These are phyloP conservation scores for Sphaerosporella brunnea DNA, from an alignment of 495 filamentous ascomycete species.

Conservation along the genomic window DNA sequence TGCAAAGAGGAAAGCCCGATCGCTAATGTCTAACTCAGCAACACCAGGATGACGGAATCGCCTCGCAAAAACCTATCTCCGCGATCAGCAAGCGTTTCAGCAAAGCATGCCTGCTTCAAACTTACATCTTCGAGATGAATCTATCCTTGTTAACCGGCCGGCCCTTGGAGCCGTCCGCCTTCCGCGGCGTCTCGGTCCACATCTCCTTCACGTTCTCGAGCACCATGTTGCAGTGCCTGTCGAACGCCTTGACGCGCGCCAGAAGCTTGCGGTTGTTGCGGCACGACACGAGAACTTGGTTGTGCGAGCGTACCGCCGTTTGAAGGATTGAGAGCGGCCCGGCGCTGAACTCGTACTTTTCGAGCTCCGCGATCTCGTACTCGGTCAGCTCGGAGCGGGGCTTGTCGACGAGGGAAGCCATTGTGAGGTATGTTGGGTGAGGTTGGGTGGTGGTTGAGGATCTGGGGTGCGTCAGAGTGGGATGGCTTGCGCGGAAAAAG, in stretches of 20 bases:
- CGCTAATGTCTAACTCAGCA: conserved; percentile 68
- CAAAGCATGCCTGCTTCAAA: too few species aligned
- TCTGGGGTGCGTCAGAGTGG: too few species aligned
- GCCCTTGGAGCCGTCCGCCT: conserved; percentile 60
- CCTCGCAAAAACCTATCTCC: conserved; percentile 89
- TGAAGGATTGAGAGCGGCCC: conserved; percentile 83
- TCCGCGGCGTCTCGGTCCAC: conserved; percentile 89
- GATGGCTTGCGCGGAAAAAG: too few species aligned
- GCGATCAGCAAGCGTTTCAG: too few species aligned
- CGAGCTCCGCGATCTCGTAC: conserved; percentile 73
- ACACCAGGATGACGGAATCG: conserved; percentile 82
- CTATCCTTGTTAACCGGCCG: conserved; percentile 91
- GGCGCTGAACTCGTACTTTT: conserved; percentile 76
- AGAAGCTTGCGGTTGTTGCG: conserved; percentile 77
- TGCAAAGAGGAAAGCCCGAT: too few species aligned
- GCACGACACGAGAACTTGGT: conserved; percentile 77
- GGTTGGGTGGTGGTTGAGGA: too few species aligned
- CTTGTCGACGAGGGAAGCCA: conserved; percentile 26
- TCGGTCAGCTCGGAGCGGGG: conserved; percentile 33
- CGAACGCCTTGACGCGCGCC: conserved; percentile 68
- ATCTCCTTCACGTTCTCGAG: conserved; percentile 97
- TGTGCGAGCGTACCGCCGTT: conserved; percentile 70
- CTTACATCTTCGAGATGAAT: conserved; percentile 96
- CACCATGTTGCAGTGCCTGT: conserved; percentile 97
- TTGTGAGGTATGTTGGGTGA: too few species aligned